Evolutionary conservation across 345 rosid genomes (phyloP).

Genomic region (Citrus mangshanensis): DNA sequence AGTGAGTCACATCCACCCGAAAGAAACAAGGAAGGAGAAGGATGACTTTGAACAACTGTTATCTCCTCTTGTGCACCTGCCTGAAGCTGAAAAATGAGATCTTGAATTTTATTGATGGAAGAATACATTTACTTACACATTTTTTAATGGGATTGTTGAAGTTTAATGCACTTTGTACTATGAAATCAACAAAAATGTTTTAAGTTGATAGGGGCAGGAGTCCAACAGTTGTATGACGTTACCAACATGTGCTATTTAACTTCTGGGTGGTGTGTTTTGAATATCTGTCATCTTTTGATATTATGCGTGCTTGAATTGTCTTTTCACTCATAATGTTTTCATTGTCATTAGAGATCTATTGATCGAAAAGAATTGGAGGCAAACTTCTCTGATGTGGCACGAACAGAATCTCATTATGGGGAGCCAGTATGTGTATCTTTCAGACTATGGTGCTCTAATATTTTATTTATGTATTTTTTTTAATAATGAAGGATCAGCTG

Average conservation of each 20-base stretch:
- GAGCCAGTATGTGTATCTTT: slow-evolving; percentile 36
- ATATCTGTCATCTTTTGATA: background rate
- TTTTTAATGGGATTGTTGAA: background rate
- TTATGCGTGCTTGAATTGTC: background rate
- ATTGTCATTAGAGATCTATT: slow-evolving; percentile 3
- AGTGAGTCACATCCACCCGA: background rate
- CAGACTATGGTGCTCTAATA: background rate
- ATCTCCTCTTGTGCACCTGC: background rate
- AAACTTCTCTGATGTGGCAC: slow-evolving; percentile 8
- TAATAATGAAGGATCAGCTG: slow-evolving; percentile 6
- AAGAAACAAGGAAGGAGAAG: background rate
- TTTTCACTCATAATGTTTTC: background rate
- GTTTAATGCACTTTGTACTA: background rate
- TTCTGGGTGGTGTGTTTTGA: background rate
- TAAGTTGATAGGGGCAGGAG: background rate
- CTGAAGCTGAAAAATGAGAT: background rate
- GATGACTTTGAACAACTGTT: background rate
- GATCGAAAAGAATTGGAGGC: slow-evolving; percentile 9
- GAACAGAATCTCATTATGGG: slow-evolving; percentile 17
- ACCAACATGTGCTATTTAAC: background rate
- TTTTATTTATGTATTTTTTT: background rate
- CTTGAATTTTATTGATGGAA: background rate
- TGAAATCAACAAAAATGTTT: background rate
- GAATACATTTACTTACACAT: background rate
- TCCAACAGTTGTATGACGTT: background rate